Evolutionary conservation across 768 basidiomycete genomes (phyloP).

Genomic region (Lactarius hatsudake): DNA sequence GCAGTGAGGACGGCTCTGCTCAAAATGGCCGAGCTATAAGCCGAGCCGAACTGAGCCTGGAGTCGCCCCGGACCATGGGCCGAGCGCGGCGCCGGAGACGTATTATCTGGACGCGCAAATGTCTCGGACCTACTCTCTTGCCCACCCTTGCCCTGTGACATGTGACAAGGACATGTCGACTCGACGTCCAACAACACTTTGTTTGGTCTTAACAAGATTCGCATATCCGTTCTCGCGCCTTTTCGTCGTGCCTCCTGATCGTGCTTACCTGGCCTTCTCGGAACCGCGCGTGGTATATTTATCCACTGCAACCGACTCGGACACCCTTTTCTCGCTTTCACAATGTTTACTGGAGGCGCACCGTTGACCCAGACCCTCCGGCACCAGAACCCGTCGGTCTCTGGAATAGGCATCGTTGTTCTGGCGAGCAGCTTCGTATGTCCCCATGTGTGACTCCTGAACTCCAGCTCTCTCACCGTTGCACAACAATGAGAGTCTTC

Average conservation of each 20-base stretch:
- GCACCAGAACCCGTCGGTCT: not conserved
- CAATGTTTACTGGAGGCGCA: not conserved
- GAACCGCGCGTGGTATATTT: not conserved
- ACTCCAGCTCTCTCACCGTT: not conserved
- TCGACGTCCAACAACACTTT: no score
- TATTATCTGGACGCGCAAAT: no score
- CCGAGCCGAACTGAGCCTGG: no score
- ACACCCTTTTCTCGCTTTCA: not conserved
- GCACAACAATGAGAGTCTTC: conserved; percentile 3
- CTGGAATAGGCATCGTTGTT: not conserved
- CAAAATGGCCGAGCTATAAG: not conserved
- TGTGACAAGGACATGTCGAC: not conserved
- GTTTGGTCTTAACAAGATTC: no score
- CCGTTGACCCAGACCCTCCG: not conserved
- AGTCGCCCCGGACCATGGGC: no score
- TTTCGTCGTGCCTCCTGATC: no score
- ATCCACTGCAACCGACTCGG: not conserved
- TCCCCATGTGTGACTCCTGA: not conserved
- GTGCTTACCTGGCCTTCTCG: not conserved
- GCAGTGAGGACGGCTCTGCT: no score
- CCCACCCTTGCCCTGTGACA: not conserved
- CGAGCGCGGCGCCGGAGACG: no score
- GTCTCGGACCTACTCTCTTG: not conserved
- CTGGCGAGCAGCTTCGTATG: not conserved
- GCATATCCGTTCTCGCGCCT: no score